These are phyloP conservation scores for Arbutus unedo DNA, from an alignment of 148 eudicot species.

Conservation along the genomic window DNA sequence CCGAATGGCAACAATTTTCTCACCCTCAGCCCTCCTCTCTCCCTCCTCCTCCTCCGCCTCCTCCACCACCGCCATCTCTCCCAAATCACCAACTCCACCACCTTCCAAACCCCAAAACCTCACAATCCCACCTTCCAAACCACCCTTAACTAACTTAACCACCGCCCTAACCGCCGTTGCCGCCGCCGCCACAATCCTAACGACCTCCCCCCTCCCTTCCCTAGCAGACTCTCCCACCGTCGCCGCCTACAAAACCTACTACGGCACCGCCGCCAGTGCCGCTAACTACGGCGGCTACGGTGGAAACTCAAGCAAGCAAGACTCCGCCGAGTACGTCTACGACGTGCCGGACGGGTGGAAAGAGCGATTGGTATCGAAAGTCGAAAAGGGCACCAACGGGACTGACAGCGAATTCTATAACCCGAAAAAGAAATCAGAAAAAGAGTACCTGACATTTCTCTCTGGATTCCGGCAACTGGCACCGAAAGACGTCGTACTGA, in stretches of 20 bases:
- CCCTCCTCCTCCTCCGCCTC: slow-evolving; percentile 15
- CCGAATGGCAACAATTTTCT: slow-evolving; percentile 27
- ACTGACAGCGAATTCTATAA: slow-evolving; percentile 90
- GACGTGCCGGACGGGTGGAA: slow-evolving; percentile 94
- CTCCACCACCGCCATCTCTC: slow-evolving; percentile 11
- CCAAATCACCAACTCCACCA: slow-evolving; percentile 10
- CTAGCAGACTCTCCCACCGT: slow-evolving; percentile 35
- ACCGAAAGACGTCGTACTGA: slow-evolving; percentile 62
- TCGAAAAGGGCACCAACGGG: slow-evolving; percentile 89
- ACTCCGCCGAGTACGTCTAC: slow-evolving; percentile 79
- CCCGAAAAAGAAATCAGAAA: slow-evolving; percentile 76
- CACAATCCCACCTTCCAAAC: slow-evolving; percentile 13
- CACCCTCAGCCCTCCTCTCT: slow-evolving; percentile 25
- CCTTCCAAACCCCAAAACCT: slow-evolving; percentile 10
- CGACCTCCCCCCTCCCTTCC: slow-evolving; percentile 38
- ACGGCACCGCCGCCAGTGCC: slow-evolving; percentile 92
- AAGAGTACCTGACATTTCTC: slow-evolving; percentile 66
- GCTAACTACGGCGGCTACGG: slow-evolving; percentile 94
- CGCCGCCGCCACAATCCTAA: slow-evolving; percentile 26
- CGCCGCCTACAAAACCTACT: slow-evolving; percentile 42
- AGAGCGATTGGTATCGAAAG: slow-evolving; percentile 69
- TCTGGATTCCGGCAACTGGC: slow-evolving; percentile 65
- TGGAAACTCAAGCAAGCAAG: slow-evolving; percentile 74
- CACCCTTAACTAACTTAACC: slow-evolving; percentile 40
- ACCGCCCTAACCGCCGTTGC: slow-evolving; percentile 42